phyloP scores from a whole-genome alignment of 345 rosid genomes.

The Linum tenue region DNA sequence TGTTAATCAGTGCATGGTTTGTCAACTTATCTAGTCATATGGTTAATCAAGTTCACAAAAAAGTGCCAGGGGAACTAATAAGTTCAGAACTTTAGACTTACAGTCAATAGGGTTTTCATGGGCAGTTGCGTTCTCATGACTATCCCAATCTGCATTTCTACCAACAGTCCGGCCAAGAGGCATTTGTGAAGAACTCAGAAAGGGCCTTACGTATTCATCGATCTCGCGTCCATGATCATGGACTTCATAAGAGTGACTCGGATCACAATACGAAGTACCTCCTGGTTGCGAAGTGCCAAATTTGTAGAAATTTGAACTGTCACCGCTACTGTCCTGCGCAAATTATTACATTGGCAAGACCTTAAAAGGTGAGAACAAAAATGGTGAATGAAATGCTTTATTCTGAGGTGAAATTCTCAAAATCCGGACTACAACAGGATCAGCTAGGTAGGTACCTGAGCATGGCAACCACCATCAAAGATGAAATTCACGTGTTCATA shows the following conservation, averaged over 20 bases:
- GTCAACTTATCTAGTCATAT: too few relatives aligned
- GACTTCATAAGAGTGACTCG: slow-evolving; percentile 35
- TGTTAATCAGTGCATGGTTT: too few relatives aligned
- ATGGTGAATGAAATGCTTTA: not conserved
- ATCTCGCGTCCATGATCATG: slow-evolving; percentile 31
- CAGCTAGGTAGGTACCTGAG: slow-evolving; percentile 42
- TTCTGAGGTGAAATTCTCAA: not conserved
- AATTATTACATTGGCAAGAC: not conserved
- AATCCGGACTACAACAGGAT: not conserved
- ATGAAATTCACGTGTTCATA: slow-evolving; percentile 75
- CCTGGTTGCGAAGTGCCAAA: slow-evolving; percentile 48
- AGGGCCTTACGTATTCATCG: slow-evolving; percentile 43
- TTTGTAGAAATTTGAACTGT: slow-evolving; percentile 46
- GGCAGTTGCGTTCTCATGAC: slow-evolving; percentile 24
- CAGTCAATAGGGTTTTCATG: slow-evolving; percentile 47
- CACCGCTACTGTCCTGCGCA: slow-evolving; percentile 41
- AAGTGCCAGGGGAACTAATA: too few relatives aligned
- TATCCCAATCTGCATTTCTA: slow-evolving; percentile 38
- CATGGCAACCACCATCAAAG: slow-evolving; percentile 55
- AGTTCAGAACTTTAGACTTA: slow-evolving; percentile 28
- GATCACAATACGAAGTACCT: slow-evolving; percentile 36
- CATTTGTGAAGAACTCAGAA: slow-evolving; percentile 30
- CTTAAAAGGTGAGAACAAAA: not conserved
- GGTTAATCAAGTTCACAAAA: too few relatives aligned
- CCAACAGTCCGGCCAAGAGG: slow-evolving; percentile 27